These are phyloP conservation scores for Coemansia sp. DNA, from an alignment of 192 early-diverging fungal genomes.

Conservation along the genomic window DNA sequence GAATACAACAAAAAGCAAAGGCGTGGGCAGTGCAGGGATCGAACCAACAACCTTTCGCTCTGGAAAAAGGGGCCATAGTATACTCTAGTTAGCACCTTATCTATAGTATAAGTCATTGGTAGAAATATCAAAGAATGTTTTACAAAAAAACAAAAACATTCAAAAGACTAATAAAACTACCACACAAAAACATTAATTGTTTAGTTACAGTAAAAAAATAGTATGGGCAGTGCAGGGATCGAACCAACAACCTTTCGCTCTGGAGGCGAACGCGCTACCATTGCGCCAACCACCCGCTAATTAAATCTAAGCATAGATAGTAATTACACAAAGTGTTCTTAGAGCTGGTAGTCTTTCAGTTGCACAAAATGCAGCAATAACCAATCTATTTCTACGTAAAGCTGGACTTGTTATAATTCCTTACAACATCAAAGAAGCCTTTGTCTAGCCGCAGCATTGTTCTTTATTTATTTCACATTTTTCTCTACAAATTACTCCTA, in stretches of 20 bases:
- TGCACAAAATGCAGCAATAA: too few relatives aligned
- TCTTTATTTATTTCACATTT: background rate
- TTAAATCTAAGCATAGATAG: too few relatives aligned
- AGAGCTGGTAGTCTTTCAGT: too few relatives aligned
- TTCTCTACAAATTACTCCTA: background rate
- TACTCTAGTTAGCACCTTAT: too few relatives aligned
- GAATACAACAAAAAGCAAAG: background rate
- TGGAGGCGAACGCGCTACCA: constrained; percentile 52
- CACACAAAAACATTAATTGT: too few relatives aligned
- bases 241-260: constrained; percentile 54
- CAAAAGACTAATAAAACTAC: too few relatives aligned
- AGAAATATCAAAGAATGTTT: background rate
- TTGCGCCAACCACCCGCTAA: constrained; percentile 35
- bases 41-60: constrained; percentile 53
- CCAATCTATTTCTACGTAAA: too few relatives aligned
- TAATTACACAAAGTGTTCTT: too few relatives aligned
- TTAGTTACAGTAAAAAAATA: background rate
- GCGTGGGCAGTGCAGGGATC: constrained; percentile 35
- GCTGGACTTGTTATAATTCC: too few relatives aligned
- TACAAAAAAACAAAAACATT: background rate
- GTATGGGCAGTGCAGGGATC: constrained; percentile 36
- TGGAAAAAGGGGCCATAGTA: constrained; percentile 6
- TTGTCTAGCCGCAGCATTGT: too few relatives aligned
- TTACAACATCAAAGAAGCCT: too few relatives aligned
- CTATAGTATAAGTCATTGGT: too few relatives aligned